A percentile compares a stretch with the other conserved stretches of the same genome.
Evolutionary conservation across 768 basidiomycete genomes (phyloP).

Genomic region (Amanita polypyramis): DNA sequence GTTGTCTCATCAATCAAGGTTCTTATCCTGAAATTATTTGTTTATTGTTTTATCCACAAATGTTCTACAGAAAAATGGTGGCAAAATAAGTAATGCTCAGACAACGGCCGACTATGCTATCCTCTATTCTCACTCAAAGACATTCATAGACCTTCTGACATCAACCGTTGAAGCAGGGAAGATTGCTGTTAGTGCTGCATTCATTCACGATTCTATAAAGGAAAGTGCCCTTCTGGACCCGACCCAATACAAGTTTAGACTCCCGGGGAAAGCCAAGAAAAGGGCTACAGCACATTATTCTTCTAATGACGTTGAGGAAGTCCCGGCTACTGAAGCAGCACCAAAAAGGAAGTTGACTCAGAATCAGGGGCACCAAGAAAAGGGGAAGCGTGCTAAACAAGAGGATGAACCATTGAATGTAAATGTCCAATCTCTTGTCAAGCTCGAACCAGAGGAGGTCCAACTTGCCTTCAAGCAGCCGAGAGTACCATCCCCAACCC

Average conservation of each 20-base stretch:
- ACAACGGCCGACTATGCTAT: constrained; percentile 51
- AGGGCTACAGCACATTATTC: constrained; percentile 3
- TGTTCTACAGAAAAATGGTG: constrained; percentile 49
- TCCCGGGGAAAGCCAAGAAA: constrained; percentile 14
- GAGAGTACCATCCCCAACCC: constrained; percentile 30
- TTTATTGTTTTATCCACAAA: constrained; percentile 1
- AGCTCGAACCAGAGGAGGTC: neutral
- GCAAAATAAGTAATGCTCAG: constrained; percentile 43
- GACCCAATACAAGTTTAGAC: constrained; percentile 32
- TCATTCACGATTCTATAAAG: constrained; percentile 42
- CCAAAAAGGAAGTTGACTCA: constrained; percentile 10
- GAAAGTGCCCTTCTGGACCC: constrained; percentile 33
- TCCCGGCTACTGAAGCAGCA: neutral
- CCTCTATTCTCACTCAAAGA: constrained; percentile 39
- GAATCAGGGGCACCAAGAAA: constrained; percentile 8
- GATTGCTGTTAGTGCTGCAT: constrained; percentile 39
- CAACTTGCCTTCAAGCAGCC: neutral
- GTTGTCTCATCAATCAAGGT: constrained; percentile 56
- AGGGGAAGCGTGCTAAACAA: constrained; percentile 10
- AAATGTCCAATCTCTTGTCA: neutral
- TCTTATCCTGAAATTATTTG: neutral
- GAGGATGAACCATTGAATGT: neutral
- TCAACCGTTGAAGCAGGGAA: constrained; percentile 26
- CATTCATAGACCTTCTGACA: constrained; percentile 34
- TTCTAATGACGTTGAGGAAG: constrained; percentile 5